phyloP scores from a whole-genome alignment of 768 basidiomycete species.

The Gelatoporia subvermispora region DNA sequence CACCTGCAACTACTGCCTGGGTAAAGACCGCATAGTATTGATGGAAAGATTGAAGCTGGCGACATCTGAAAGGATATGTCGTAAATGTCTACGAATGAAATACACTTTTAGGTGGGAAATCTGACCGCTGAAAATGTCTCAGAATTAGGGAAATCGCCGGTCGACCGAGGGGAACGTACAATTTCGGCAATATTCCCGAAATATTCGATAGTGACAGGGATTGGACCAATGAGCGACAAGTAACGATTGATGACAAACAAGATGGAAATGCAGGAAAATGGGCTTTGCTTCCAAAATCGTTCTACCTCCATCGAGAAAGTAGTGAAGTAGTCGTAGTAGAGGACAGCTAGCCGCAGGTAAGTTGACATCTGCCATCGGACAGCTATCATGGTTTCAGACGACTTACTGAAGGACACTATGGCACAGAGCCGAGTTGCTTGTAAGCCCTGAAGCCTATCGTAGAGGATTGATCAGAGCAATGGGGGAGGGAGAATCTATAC shows the following conservation, averaged over 20 bases:
- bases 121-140: not conserved
- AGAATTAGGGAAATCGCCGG: not conserved
- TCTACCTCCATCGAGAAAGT: constrained; percentile 40
- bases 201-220: constrained; percentile 12
- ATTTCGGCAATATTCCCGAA: constrained; percentile 5
- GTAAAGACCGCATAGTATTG: not conserved
- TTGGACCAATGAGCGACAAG: constrained; percentile 13
- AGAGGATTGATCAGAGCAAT: too few relatives aligned
- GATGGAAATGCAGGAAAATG: constrained; percentile 8
- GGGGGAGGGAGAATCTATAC: not conserved
- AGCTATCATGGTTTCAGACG: not conserved
- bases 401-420: not conserved
- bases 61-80: not conserved
- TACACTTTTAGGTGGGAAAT: not conserved
- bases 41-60: not conserved
- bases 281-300: constrained; percentile 34
- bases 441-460: too few relatives aligned
- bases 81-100: not conserved
- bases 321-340: constrained; percentile 41
- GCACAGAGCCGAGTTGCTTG: not conserved
- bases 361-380: not conserved
- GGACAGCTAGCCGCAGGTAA: constrained; percentile 14
- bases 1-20: constrained; percentile 5
- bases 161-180: not conserved
- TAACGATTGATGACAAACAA: constrained; percentile 21